phyloP scores from a whole-genome alignment of 257 asterid species.

The Ajuga chamaepitys region DNA sequence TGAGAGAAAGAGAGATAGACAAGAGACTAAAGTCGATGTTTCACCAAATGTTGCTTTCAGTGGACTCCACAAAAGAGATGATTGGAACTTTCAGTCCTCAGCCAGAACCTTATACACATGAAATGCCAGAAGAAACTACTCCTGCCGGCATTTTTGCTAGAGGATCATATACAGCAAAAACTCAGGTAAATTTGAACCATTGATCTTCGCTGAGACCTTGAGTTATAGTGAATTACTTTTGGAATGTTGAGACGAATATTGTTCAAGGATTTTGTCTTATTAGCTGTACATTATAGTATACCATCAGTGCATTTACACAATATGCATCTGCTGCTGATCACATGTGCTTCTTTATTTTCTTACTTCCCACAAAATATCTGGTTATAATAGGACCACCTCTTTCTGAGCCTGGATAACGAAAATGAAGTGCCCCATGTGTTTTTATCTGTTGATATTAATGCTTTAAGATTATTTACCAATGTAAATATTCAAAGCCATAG shows the following conservation, averaged over 20 bases:
- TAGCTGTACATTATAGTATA: neutral
- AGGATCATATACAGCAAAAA: constrained; percentile 86
- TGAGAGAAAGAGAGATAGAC: neutral
- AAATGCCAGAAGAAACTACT: constrained; percentile 92
- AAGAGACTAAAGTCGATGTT: neutral
- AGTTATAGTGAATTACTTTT: too few species aligned
- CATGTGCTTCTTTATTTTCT: neutral
- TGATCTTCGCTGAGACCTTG: too few species aligned
- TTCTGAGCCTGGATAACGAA: constrained; percentile 9
- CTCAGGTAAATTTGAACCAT: constrained; percentile 47
- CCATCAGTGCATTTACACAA: neutral
- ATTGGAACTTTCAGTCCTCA: constrained; percentile 98
- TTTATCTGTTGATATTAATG: neutral
- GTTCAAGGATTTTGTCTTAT: neutral
- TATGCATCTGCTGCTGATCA: neutral
- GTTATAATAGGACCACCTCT: constrained; percentile 10
- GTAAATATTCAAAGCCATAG: too few species aligned
- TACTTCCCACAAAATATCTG: neutral
- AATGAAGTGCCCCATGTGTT: neutral
- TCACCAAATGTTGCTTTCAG: constrained; percentile 26
- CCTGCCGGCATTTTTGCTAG: constrained; percentile 92
- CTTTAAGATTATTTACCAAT: neutral
- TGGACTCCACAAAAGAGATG: constrained; percentile 89
- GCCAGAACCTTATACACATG: constrained; percentile 70
- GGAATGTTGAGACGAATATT: neutral